phyloP scores from a whole-genome alignment of 2,329 filamentous ascomycete species.

The Exophiala sp. region DNA sequence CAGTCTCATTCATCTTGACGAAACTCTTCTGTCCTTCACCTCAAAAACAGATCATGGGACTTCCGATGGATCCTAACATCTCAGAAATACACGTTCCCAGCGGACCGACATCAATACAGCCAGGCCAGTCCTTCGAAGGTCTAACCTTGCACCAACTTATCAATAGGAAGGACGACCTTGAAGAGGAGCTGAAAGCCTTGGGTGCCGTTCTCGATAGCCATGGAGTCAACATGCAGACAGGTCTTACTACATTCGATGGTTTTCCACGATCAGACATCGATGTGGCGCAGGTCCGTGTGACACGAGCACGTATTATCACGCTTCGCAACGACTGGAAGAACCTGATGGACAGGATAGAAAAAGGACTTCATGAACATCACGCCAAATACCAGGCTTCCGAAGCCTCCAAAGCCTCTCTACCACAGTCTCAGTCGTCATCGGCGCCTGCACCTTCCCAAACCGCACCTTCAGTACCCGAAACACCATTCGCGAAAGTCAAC shows the following conservation, averaged over 20 bases:
- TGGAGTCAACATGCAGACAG: slow-evolving; percentile 86
- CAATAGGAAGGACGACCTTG: slow-evolving; percentile 76
- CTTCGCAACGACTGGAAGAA: slow-evolving; percentile 91
- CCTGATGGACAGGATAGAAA: slow-evolving; percentile 79
- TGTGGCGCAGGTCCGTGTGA: slow-evolving; percentile 93
- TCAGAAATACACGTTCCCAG: slow-evolving; percentile 67
- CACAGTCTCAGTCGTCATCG: slow-evolving; percentile 20
- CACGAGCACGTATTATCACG: slow-evolving; percentile 80
- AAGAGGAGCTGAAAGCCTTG: slow-evolving; percentile 81
- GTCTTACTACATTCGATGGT: slow-evolving; percentile 81
- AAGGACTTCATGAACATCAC: slow-evolving; percentile 84
- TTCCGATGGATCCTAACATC: slow-evolving; percentile 53
- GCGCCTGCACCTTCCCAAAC: slow-evolving; percentile 20
- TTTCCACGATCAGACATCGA: slow-evolving; percentile 93
- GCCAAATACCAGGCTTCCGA: slow-evolving; percentile 56
- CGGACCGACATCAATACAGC: slow-evolving; percentile 65
- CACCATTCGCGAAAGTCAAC: slow-evolving; percentile 86
- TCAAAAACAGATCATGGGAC: slow-evolving; percentile 42
- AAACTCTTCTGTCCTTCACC: not conserved
- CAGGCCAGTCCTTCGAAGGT: slow-evolving; percentile 56
- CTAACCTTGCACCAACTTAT: slow-evolving; percentile 77
- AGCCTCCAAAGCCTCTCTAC: slow-evolving; percentile 28
- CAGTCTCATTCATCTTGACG: not conserved
- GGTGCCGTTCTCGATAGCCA: slow-evolving; percentile 75
- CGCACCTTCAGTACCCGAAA: slow-evolving; percentile 39